Evolutionary conservation across 129 eudicot species (phyloP).

Genomic region (Erigeron canadensis): DNA sequence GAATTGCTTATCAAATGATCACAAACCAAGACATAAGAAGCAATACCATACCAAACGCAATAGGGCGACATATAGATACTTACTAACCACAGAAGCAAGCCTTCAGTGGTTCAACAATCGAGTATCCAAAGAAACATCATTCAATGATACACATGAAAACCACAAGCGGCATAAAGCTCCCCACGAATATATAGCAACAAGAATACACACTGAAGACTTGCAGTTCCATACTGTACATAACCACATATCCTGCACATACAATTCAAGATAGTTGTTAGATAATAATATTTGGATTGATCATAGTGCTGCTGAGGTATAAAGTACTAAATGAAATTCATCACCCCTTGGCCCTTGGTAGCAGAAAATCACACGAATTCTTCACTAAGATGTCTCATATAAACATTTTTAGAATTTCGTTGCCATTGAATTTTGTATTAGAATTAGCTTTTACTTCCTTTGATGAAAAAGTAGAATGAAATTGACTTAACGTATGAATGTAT

Average conservation of each 20-base stretch:
- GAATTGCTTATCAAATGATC: slow-evolving; percentile 1
- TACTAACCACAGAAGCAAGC: slow-evolving; percentile 1
- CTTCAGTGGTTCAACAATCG: not conserved
- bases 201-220: not conserved
- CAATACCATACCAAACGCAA: slow-evolving; percentile 17
- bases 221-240: too few relatives aligned
- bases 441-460: too few relatives aligned
- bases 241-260: slow-evolving; percentile 38
- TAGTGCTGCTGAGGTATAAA: not conserved
- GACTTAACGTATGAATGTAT: too few relatives aligned
- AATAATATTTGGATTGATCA: too few relatives aligned
- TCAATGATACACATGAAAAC: slow-evolving; percentile 10
- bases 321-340: not conserved
- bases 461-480: too few relatives aligned
- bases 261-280: not conserved
- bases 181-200: slow-evolving; percentile 6
- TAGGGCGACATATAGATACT: not conserved
- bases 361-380: not conserved
- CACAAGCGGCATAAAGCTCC: not conserved
- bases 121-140: slow-evolving; percentile 17
- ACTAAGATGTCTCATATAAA: too few relatives aligned
- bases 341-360: not conserved
- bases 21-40: not conserved
- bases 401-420: too few relatives aligned
- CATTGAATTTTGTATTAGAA: too few relatives aligned